A percentile compares a stretch with the other conserved stretches of the same genome.
phyloP scores from a whole-genome alignment of 345 rosid genomes.

The Populus tremula region DNA sequence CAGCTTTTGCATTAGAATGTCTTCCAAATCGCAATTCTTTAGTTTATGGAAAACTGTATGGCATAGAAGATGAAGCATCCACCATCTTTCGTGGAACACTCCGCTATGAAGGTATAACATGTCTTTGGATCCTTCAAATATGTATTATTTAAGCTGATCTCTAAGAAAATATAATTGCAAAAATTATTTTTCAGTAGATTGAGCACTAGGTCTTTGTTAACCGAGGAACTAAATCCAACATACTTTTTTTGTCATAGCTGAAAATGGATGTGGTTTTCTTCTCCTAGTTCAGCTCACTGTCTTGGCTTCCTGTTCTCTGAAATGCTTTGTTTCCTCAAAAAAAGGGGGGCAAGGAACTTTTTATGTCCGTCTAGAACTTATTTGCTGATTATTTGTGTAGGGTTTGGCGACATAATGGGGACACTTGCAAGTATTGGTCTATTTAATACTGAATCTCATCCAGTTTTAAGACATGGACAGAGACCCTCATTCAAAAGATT shows the following conservation, averaged over 20 bases:
- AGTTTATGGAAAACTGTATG: conserved; percentile 68
- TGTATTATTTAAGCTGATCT: conserved; percentile 1
- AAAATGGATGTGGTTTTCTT: background rate
- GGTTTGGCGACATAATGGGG: conserved; percentile 73
- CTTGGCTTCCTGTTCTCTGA: background rate
- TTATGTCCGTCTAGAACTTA: conserved; percentile 1
- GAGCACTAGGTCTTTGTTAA: background rate
- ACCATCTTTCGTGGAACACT: conserved; percentile 90
- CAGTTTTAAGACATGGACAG: conserved; percentile 37
- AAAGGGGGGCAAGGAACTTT: no score
- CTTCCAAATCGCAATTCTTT: conserved; percentile 84
- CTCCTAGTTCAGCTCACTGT: background rate
- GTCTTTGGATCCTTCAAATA: background rate
- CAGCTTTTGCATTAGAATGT: conserved; percentile 93
- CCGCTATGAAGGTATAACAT: conserved; percentile 78
- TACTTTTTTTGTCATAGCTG: background rate
- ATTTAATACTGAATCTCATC: conserved; percentile 47
- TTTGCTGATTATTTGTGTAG: conserved; percentile 31
- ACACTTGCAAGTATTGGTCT: conserved; percentile 75
- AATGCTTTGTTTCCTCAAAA: no score
- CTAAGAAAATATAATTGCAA: background rate
- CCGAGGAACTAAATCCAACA: background rate
- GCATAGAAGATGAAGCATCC: conserved; percentile 73
- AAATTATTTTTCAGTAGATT: background rate
- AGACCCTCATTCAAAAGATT: conserved; percentile 52